Evolutionary conservation across 176 grass and related monocot genomes (phyloP).

Genomic region (Avena eriantha): DNA sequence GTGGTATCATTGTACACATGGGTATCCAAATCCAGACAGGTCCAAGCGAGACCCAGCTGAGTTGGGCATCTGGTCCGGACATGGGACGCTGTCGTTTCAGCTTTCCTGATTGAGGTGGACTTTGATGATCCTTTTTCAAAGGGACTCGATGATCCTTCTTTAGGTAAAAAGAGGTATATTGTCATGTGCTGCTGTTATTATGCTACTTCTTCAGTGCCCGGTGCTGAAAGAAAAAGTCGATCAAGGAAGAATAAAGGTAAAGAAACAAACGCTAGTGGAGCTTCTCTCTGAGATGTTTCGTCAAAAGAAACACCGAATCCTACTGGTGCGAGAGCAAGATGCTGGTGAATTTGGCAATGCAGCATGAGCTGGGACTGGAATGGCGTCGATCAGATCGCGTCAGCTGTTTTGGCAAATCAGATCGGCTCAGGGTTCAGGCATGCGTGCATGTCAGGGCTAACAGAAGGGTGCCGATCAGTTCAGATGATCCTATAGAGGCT

Average conservation of each 20-base stretch:
- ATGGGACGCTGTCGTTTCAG: neutral
- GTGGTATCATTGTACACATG: constrained; percentile 12
- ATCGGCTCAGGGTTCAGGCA: neutral
- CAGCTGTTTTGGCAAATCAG: neutral
- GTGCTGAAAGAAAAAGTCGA: neutral
- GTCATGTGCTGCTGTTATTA: constrained; percentile 33
- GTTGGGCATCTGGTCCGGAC: constrained; percentile 4
- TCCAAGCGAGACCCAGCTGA: constrained; percentile 3
- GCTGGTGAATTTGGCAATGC: neutral
- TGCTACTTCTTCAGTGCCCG: neutral
- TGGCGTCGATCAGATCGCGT: neutral
- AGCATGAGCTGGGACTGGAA: neutral
- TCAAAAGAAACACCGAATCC: neutral
- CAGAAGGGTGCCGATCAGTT: too few relatives aligned
- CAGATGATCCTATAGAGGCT: too few relatives aligned
- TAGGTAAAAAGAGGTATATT: constrained; percentile 5
- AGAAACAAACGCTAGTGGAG: neutral
- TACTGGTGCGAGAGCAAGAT: neutral
- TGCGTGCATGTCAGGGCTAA: neutral
- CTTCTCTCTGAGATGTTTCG: constrained; percentile 10
- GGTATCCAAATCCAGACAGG: constrained; percentile 19
- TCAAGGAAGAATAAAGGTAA: neutral
- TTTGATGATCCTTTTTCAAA: neutral
- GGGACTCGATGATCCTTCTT: neutral
- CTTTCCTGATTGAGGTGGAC: constrained; percentile 29